Conservation (phyloP, 1,139 yeast genomes). For the Scheffersomyces stambukii region DNA sequence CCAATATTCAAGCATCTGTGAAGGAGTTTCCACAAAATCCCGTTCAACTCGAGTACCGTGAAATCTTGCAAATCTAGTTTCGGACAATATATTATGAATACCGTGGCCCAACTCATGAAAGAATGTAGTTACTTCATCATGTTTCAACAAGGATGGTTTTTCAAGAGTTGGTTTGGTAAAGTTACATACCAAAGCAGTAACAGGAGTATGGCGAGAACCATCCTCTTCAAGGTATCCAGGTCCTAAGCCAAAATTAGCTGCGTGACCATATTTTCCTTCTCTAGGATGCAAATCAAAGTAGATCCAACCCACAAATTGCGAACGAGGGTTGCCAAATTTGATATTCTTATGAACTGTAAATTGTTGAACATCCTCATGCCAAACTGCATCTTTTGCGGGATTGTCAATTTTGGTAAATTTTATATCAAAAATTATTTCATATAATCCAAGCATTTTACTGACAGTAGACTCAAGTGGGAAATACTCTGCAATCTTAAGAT, state of each 20-base stretch:
- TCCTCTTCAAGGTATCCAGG: constrained; percentile 55
- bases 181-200: constrained; percentile 78
- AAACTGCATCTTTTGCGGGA: constrained; percentile 29
- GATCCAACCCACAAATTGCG: constrained; percentile 73
- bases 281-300: constrained; percentile 83
- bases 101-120: constrained; percentile 93
- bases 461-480: constrained; percentile 73
- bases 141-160: constrained; percentile 75
- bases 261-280: constrained; percentile 82
- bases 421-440: constrained; percentile 63
- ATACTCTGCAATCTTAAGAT: constrained; percentile 66
- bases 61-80: constrained; percentile 60
- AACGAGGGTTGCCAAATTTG: constrained; percentile 34
- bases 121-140: constrained; percentile 74
- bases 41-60: constrained; percentile 75
- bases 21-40: constrained; percentile 89
- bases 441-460: constrained; percentile 62
- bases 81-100: constrained; percentile 70
- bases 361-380: constrained; percentile 80
- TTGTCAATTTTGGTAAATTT: constrained; percentile 54
- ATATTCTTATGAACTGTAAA: constrained; percentile 66
- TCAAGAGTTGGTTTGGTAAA: constrained; percentile 70
- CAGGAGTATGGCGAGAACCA: constrained; percentile 57
- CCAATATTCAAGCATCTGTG: constrained; percentile 88
- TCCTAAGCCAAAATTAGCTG: constrained; percentile 71